These are phyloP conservation scores for Cyclotella choctawhatcheeana DNA, from an alignment of 108 stramenopile species.

Conservation along the genomic window DNA sequence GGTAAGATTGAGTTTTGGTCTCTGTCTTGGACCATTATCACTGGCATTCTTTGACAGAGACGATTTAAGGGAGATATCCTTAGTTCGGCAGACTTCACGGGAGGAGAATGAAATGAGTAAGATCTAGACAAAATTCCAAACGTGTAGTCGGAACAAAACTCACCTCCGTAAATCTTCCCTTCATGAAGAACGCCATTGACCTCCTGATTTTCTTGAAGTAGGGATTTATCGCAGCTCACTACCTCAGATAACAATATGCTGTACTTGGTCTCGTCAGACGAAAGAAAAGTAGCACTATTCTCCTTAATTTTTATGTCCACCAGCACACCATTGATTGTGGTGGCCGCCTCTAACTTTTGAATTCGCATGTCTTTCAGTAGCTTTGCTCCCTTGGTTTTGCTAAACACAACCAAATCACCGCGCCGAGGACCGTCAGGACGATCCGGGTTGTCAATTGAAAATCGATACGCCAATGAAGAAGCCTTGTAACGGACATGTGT, in stretches of 20 bases:
- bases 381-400: slow-evolving; percentile 56
- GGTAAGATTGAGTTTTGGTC: slow-evolving; percentile 80
- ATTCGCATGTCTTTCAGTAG: slow-evolving; percentile 74
- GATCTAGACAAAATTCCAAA: background rate
- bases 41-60: slow-evolving; percentile 31
- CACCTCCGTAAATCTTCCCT: slow-evolving; percentile 69
- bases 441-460: slow-evolving; percentile 36
- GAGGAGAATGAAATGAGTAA: background rate
- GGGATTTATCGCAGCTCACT: slow-evolving; percentile 67
- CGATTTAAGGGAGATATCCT: slow-evolving; percentile 69
- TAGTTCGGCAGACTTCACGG: slow-evolving; percentile 79
- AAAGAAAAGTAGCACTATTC: slow-evolving; percentile 50
- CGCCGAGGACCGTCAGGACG: slow-evolving; percentile 58
- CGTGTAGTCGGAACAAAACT: background rate
- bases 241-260: slow-evolving; percentile 67
- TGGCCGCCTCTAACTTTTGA: slow-evolving; percentile 57
- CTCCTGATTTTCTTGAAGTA: slow-evolving; percentile 67
- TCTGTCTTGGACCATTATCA: slow-evolving; percentile 59
- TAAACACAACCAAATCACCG: slow-evolving; percentile 81
- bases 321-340: slow-evolving; percentile 58
- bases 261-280: slow-evolving; percentile 58
- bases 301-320: slow-evolving; percentile 41
- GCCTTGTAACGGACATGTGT: slow-evolving; percentile 66
- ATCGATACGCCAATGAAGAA: slow-evolving; percentile 59
- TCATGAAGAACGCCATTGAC: slow-evolving; percentile 83